Evolutionary conservation across 164 flowering plant genomes (phyloP).

Genomic region (Houttuynia cordata): DNA sequence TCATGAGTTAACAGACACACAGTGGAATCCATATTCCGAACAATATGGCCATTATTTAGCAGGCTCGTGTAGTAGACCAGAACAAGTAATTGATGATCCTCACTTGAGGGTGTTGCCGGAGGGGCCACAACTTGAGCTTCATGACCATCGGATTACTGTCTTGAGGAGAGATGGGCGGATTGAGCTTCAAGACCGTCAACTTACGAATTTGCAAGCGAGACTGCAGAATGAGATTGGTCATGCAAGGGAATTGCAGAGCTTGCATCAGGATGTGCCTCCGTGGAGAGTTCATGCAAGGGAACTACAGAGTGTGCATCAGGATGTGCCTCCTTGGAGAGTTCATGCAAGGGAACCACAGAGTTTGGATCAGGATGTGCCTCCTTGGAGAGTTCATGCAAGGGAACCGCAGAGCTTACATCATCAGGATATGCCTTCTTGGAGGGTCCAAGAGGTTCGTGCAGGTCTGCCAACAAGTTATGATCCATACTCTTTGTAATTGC

Average conservation of each 20-base stretch:
- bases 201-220: not conserved
- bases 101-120: not conserved
- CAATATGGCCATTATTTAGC: not conserved
- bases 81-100: not conserved
- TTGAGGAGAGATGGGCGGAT: not conserved
- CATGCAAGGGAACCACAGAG: not conserved
- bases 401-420: too few species aligned
- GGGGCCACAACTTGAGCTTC: slow-evolving; percentile 9
- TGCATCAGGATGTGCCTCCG: not conserved
- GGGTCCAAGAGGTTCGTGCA: not conserved
- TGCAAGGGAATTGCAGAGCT: not conserved
- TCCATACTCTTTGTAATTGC: too few species aligned
- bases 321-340: not conserved
- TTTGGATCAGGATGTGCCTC: not conserved
- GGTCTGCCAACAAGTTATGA: not conserved
- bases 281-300: not conserved
- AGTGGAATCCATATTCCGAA: not conserved
- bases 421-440: too few species aligned
- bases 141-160: slow-evolving; percentile 2
- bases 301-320: not conserved
- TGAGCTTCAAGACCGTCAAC: not conserved
- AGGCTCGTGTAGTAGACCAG: not conserved
- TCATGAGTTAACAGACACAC: not conserved
- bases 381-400: not conserved
- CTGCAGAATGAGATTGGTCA: not conserved